Evolutionary conservation across 2,329 filamentous ascomycete species (phyloP), one percentile per base, ranked within the genome.

Genomic region (Gaeumannomyces tritici): DNA sequence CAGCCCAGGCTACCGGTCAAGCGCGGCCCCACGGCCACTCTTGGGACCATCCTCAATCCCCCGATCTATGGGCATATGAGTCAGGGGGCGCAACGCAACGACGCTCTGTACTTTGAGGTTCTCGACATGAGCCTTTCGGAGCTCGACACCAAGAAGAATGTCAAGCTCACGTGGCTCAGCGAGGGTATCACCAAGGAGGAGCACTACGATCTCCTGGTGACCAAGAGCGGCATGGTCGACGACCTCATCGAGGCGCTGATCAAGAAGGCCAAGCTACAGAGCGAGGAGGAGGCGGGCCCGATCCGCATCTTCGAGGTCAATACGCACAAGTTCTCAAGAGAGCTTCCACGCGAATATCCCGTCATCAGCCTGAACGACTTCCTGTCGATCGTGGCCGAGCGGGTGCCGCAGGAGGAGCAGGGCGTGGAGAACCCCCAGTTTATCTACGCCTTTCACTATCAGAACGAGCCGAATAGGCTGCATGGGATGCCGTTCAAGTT

Each of bases 131-230:
- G 91, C 69, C 77, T 99, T 58, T 89, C 90, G 28, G 96, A 99
- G 74, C 81, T 96, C 56, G 95, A 99, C 71, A 95, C 90, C 63
- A 95, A 96, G 79, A 97, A 96, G 79, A 85, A 80, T 63, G 78
- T 98, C 66, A 93, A 90, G 73, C 77, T 99, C 59, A 90, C 82
- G 1, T 93, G 89, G 86, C 79, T 99, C 57, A 89, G 88, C 55
- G 95, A 99, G 66, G 95, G 95, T 56, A 89, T 98, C 65, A 86
- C 86, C 13, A 98, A 97, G 78, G 93, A 96, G 77, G 92, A 97
- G 69, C 79, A 81, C 1, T 84, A 86, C 65, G 93, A 97, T 67
- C 76, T 98, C 55, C 85, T 99, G 62, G 91, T 98, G 5, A 87
- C 91, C 65, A 96, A 96, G 76, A 91, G 87, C 66, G 91, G 92